phyloP scores from a whole-genome alignment of 345 rosid genomes.

The Populus nigra region DNA sequence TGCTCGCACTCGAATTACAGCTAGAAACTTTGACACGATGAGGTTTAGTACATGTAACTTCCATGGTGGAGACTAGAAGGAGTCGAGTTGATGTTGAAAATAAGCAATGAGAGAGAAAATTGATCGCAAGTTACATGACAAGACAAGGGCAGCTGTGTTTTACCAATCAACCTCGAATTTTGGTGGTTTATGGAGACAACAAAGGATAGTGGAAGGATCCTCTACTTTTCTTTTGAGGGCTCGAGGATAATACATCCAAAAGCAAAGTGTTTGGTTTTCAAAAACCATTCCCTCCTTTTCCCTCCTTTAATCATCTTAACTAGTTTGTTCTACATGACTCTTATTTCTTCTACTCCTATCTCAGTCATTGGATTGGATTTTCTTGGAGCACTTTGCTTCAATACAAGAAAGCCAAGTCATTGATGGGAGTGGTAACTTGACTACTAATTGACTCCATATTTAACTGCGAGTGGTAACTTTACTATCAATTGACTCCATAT shows the following conservation, averaged over 20 bases:
- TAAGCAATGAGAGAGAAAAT: background rate
- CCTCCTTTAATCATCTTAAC: background rate
- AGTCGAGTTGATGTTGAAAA: conserved; percentile 4
- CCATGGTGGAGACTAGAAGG: background rate
- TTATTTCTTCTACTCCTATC: background rate
- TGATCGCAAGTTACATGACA: background rate
- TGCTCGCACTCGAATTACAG: background rate
- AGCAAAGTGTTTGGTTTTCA: background rate
- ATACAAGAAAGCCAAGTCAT: background rate
- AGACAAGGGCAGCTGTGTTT: conserved; percentile 2
- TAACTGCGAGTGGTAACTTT: background rate
- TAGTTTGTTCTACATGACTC: background rate
- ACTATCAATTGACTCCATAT: background rate
- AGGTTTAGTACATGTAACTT: conserved; percentile 2
- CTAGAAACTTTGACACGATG: background rate
- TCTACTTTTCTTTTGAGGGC: conserved; percentile 7
- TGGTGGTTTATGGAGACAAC: conserved; percentile 17
- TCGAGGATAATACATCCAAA: conserved; percentile 18
- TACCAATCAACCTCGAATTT: conserved; percentile 10
- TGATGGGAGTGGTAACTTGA: background rate
- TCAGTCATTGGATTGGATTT: background rate
- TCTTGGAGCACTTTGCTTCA: conserved; percentile 1
- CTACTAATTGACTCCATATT: background rate
- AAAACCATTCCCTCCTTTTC: background rate
- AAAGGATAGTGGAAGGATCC: conserved; percentile 1